Evolutionary conservation across 2,329 filamentous ascomycete species (phyloP).

Genomic region (Diplodia seriata): DNA sequence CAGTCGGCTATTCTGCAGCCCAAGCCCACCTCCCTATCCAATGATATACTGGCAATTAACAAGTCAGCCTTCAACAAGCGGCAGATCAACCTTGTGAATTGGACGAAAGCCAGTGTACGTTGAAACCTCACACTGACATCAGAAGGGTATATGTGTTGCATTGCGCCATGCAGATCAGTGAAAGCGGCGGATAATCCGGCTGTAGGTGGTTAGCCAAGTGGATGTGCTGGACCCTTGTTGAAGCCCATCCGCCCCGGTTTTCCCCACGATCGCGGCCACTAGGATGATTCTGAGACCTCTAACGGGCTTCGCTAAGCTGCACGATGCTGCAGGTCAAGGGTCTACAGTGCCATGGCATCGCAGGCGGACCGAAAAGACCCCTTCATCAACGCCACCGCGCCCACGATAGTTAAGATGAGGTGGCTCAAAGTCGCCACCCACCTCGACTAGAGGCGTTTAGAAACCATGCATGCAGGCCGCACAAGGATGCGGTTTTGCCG

Average conservation of each 20-base stretch:
- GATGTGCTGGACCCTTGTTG: neutral
- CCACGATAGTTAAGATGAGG: neutral
- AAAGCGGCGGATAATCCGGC: neutral
- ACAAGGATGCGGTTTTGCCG: no score
- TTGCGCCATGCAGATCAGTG: neutral
- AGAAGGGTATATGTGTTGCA: neutral
- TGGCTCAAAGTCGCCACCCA: slow-evolving; percentile 7
- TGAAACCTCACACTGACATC: neutral
- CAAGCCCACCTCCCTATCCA: neutral
- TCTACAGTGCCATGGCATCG: neutral
- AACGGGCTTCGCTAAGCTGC: slow-evolving; percentile 3
- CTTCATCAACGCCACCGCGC: neutral
- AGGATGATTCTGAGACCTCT: slow-evolving; percentile 1
- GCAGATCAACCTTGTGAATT: neutral
- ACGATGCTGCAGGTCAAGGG: slow-evolving; percentile 4
- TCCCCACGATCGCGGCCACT: slow-evolving; percentile 1
- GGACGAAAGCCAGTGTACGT: neutral
- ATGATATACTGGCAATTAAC: neutral
- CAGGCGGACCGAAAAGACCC: neutral
- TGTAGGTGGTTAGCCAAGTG: neutral
- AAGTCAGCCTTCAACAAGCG: neutral
- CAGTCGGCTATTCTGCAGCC: neutral
- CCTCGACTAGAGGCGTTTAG: neutral
- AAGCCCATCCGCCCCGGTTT: slow-evolving; percentile 12
- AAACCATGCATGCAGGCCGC: neutral